Base-by-base conservation (phyloP, 129 eudicot genomes). In the Calendula officinalis region DNA sequence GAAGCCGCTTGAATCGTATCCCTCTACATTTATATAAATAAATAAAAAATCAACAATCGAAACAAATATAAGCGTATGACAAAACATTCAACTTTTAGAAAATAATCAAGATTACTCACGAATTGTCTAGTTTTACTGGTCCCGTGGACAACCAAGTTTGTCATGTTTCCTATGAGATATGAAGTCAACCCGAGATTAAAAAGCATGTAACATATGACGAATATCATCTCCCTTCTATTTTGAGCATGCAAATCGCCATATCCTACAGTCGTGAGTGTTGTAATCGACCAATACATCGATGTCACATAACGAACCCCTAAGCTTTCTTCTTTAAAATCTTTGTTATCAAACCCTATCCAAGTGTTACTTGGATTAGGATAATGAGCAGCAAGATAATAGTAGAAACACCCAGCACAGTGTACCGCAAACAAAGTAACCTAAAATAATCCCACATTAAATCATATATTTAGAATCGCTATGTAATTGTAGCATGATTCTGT, bases 171-270 rank as follows among this genome's bases (percentile, higher is more conserved):
- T 47, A 88, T 84, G 37, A 88, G 68, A 57, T 88, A 88, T 0
- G 94, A 73, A 0, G 76, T 69, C 68, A 88, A 74, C 37, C 84
- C 94, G 3, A 88, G 89, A 83, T 88, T 81, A 69, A 84, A 84
- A 60, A 84, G 73, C 91, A 84, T 81, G 70, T 75, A 84, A 47
- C 76, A 64, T 39, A 70, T 80, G 56, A 59, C 81, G 15, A 88
- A 88, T 41, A 80, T 10, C 89, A 73, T 88, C 77, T 88, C 96
- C 42, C 64, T 53, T 69, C 62, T 57, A 60, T 80, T 80, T 4
- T 81, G 86, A 15, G 94, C 79, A 55, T 88, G 96, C 56, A 84
- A 65, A 80, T 88, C 96, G 0, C 96, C 96, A 62, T 88, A 88
- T 51, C 94, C 96, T 2, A 83, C 78, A 5, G 92, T 88, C 0